phyloP scores from a whole-genome alignment of 2,329 filamentous ascomycete species.

The Iodosphaeria phyllophila region DNA sequence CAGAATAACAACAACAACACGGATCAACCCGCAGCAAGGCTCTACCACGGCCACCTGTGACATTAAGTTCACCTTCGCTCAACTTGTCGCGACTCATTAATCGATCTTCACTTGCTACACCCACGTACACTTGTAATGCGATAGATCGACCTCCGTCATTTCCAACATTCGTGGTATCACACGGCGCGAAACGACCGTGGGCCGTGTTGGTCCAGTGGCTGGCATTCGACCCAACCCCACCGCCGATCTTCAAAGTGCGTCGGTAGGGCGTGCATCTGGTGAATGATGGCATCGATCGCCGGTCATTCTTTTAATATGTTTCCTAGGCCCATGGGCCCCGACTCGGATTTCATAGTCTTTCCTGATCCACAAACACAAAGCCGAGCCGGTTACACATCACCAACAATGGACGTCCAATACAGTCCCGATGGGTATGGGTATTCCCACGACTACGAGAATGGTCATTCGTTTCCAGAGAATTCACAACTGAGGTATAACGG shows the following conservation, averaged over 20 bases:
- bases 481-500: conserved; percentile 24
- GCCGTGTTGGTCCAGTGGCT: too few species aligned
- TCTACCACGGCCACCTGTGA: too few species aligned
- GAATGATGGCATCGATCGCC: conserved; percentile 11
- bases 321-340: conserved; percentile 8
- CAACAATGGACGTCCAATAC: conserved; percentile 26
- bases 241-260: conserved; percentile 3
- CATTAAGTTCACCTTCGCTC: too few species aligned
- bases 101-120: too few species aligned
- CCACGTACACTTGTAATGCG: too few species aligned
- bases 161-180: too few species aligned
- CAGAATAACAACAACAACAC: too few species aligned
- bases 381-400: conserved; percentile 9
- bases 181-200: too few species aligned
- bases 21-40: too few species aligned
- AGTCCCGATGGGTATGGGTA: conserved; percentile 26
- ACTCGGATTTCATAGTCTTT: conserved; percentile 15
- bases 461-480: conserved; percentile 26
- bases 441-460: conserved; percentile 23
- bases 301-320: conserved; percentile 14
- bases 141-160: too few species aligned
- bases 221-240: conserved; percentile 4
- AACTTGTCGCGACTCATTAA: too few species aligned
- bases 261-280: too few species aligned
- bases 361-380: conserved; percentile 10